These are phyloP conservation scores for Pestalotiopsis sp. DNA, from an alignment of 2,329 filamentous ascomycete genomes.

Conservation along the genomic window DNA sequence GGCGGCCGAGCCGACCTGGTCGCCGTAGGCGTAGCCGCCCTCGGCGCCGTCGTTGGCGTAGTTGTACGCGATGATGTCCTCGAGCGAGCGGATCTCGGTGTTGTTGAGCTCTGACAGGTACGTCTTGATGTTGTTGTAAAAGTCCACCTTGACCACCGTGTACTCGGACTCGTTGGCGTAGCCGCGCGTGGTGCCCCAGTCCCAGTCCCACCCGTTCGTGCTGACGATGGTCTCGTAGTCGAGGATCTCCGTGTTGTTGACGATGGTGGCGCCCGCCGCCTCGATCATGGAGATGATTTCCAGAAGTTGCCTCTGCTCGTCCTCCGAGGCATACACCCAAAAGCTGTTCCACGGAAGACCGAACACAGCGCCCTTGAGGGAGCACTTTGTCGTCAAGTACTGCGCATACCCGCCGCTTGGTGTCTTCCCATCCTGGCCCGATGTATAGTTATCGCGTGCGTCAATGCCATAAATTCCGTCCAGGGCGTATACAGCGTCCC, in stretches of 20 bases:
- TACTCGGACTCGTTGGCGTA: conserved; percentile 2
- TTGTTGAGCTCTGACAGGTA: conserved; percentile 53
- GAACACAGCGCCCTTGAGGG: conserved; percentile 65
- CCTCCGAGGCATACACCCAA: conserved; percentile 62
- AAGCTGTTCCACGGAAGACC: conserved; percentile 74
- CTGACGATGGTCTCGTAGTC: conserved; percentile 64
- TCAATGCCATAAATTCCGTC: conserved; percentile 71
- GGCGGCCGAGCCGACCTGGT: conserved; percentile 52
- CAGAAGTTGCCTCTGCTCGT: conserved; percentile 46
- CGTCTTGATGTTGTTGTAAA: conserved; percentile 10
- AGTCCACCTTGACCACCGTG: conserved; percentile 10
- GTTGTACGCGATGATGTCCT: conserved; percentile 70
- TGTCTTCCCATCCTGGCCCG: conserved; percentile 55
- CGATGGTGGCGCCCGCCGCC: conserved; percentile 64
- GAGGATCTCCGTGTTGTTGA: conserved; percentile 72
- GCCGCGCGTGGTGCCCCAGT: conserved; percentile 55
- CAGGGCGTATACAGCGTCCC: conserved; percentile 68
- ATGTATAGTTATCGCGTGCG: conserved; percentile 65
- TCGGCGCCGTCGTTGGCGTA: conserved; percentile 66
- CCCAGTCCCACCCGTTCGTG: conserved; percentile 75
- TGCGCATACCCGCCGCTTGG: conserved; percentile 59
- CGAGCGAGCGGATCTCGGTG: conserved; percentile 59
- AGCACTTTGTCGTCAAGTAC: conserved; percentile 54
- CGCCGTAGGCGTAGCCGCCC: conserved; percentile 62
- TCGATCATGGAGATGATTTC: conserved; percentile 55